phyloP scores from a whole-genome alignment of 306 rosid species.

The Betula pendula region DNA sequence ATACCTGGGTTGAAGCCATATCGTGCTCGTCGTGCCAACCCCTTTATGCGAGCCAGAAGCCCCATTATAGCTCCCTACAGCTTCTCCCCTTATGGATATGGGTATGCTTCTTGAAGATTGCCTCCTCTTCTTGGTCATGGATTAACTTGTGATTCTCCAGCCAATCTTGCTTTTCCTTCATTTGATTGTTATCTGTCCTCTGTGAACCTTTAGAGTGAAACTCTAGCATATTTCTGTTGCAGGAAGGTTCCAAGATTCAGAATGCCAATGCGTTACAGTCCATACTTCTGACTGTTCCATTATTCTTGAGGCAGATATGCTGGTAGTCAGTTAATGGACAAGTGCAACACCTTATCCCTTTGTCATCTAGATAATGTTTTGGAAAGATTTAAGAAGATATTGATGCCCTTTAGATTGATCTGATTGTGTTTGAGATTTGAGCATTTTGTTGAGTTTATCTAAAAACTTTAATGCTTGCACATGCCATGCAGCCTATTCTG shows the following conservation, averaged over 20 bases:
- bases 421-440: slow-evolving; percentile 40
- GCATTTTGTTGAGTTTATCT: slow-evolving; percentile 19
- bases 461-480: slow-evolving; percentile 32
- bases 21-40: slow-evolving; percentile 68
- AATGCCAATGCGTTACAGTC: slow-evolving; percentile 76
- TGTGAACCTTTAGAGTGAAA: slow-evolving; percentile 1
- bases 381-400: slow-evolving; percentile 17
- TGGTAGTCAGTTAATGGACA: slow-evolving; percentile 8
- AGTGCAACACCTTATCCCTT: slow-evolving; percentile 17
- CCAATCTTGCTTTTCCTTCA: background rate
- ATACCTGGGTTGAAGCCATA: slow-evolving; percentile 82
- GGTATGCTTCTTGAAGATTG: slow-evolving; percentile 41
- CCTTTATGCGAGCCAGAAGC: slow-evolving; percentile 57
- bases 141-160: background rate
- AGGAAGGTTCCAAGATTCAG: slow-evolving; percentile 85
- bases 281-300: slow-evolving; percentile 54
- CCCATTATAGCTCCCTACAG: slow-evolving; percentile 61
- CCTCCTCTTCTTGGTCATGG: background rate
- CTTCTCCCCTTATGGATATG: slow-evolving; percentile 72
- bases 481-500: slow-evolving; percentile 21
- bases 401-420: slow-evolving; percentile 24
- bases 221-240: slow-evolving; percentile 33
- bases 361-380: slow-evolving; percentile 26
- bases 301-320: slow-evolving; percentile 24
- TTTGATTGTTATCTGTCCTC: background rate